Evolutionary conservation across 805 yeast genomes (phyloP).

Genomic region (Zygosaccharomyces siamensis): DNA sequence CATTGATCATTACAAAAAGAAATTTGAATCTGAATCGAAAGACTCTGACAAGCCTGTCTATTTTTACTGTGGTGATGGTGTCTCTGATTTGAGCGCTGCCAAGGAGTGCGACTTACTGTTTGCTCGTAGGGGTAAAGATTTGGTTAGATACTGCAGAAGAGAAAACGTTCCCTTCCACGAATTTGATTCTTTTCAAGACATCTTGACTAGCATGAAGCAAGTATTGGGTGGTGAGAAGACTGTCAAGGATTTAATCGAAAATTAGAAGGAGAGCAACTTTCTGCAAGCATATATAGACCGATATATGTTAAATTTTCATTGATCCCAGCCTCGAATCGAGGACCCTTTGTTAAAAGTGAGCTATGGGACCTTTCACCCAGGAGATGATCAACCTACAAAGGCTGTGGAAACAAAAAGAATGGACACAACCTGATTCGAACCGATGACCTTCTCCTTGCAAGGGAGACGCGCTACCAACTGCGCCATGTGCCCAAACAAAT

Average conservation of each 20-base stretch:
- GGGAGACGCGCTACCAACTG: conserved; percentile 78
- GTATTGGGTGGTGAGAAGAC: conserved; percentile 41
- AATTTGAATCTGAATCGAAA: conserved; percentile 27
- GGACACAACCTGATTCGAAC: conserved; percentile 77
- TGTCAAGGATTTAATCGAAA: conserved; percentile 32
- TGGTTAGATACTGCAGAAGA: conserved; percentile 75
- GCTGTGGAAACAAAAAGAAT: conserved; percentile 14
- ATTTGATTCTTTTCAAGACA: conserved; percentile 72
- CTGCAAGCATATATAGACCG: not conserved
- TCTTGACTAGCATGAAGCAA: conserved; percentile 53
- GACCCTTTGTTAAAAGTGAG: not conserved
- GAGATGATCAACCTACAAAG: too few relatives aligned
- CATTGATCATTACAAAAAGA: conserved; percentile 45
- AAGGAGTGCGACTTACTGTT: conserved; percentile 89
- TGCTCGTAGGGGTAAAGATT: conserved; percentile 89
- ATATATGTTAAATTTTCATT: too few relatives aligned
- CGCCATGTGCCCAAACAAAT: conserved; percentile 44
- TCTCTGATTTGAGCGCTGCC: conserved; percentile 91
- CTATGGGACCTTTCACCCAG: too few relatives aligned
- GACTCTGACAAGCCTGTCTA: conserved; percentile 49
- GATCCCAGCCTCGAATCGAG: too few relatives aligned
- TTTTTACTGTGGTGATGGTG: conserved; percentile 97
- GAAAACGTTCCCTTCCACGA: conserved; percentile 81
- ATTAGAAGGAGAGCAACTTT: conserved; percentile 7
- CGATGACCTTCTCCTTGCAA: conserved; percentile 73